These are phyloP conservation scores for Lasiosphaeria miniovina DNA, from an alignment of 495 filamentous ascomycete genomes.

Conservation along the genomic window DNA sequence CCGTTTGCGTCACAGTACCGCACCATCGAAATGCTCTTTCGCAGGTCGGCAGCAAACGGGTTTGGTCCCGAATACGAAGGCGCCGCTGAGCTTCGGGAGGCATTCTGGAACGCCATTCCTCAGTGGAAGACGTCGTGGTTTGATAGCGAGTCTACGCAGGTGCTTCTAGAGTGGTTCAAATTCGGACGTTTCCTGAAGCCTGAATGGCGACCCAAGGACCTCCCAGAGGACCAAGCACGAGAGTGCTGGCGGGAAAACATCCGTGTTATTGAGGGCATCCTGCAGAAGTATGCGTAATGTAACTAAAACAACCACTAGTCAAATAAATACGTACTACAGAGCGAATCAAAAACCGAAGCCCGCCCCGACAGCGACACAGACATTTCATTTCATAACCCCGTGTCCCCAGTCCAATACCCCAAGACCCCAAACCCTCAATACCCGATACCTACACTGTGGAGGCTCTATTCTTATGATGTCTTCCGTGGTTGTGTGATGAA, in stretches of 20 bases:
- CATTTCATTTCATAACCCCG: neutral
- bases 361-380: no score
- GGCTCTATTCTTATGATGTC: neutral
- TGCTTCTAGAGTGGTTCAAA: slow-evolving; percentile 9
- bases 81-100: slow-evolving; percentile 5
- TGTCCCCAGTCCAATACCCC: slow-evolving; percentile 1
- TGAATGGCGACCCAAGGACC: slow-evolving; percentile 7
- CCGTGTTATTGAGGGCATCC: slow-evolving; percentile 4
- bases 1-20: slow-evolving; percentile 12
- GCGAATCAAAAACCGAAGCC: no score
- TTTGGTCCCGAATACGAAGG: slow-evolving; percentile 8
- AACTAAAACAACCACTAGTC: no score
- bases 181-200: slow-evolving; percentile 8
- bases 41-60: slow-evolving; percentile 3
- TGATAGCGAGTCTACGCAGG: neutral
- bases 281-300: slow-evolving; percentile 8
- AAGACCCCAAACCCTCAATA: neutral
- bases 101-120: slow-evolving; percentile 6
- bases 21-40: slow-evolving; percentile 7
- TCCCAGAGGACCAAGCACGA: neutral
- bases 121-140: slow-evolving; percentile 5
- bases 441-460: neutral
- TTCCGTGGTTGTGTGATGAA: neutral
- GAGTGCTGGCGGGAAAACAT: slow-evolving; percentile 10
- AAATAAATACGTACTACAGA: no score